Conservation (phyloP, 345 rosid genomes). For the Noccaea bulbosa region DNA sequence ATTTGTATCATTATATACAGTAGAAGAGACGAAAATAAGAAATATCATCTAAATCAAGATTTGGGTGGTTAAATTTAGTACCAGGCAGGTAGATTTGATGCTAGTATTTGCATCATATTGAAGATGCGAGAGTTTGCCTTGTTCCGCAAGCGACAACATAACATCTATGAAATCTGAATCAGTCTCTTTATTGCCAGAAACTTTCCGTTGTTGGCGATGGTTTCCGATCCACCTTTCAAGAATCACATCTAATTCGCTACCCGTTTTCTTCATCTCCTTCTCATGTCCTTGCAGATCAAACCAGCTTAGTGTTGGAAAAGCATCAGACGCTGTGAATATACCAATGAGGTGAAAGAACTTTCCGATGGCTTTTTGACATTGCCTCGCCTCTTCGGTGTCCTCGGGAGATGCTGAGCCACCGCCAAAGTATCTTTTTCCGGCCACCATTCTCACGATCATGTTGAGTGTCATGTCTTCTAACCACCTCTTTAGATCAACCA, state of each 20-base stretch:
- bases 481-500: slow-evolving; percentile 53
- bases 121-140: slow-evolving; percentile 46
- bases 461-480: slow-evolving; percentile 51
- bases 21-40: not conserved
- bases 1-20: not conserved
- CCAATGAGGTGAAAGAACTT: slow-evolving; percentile 57
- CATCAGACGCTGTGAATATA: slow-evolving; percentile 58
- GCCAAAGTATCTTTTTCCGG: slow-evolving; percentile 53
- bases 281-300: slow-evolving; percentile 59
- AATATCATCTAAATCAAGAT: not conserved
- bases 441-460: slow-evolving; percentile 52
- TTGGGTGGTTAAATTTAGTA: slow-evolving; percentile 22
- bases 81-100: slow-evolving; percentile 70
- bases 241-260: slow-evolving; percentile 46
- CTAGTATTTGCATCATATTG: slow-evolving; percentile 47
- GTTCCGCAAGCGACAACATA: slow-evolving; percentile 55
- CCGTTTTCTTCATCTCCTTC: slow-evolving; percentile 65
- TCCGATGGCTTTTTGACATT: slow-evolving; percentile 46
- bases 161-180: slow-evolving; percentile 51
- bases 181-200: slow-evolving; percentile 19
- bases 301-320: slow-evolving; percentile 61
- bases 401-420: slow-evolving; percentile 26
- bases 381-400: slow-evolving; percentile 44
- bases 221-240: slow-evolving; percentile 49
- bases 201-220: slow-evolving; percentile 41